Conservation (phyloP, 2,329 filamentous ascomycete genomes). For the Biscogniauxia marginata region DNA sequence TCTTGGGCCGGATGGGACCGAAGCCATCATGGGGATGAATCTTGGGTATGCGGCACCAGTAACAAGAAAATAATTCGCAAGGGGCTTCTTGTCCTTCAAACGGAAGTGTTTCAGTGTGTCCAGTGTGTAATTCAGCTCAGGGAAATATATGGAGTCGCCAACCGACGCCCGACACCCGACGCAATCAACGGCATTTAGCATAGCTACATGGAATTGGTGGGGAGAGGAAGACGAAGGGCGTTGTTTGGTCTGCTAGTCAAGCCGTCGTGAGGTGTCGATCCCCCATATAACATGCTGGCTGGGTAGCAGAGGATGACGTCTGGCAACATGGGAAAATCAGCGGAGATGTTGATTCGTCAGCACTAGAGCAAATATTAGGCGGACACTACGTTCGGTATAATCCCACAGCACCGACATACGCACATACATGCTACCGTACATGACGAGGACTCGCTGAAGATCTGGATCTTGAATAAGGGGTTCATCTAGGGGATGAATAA, state of each 20-base stretch:
- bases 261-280: neutral
- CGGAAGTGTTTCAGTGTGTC: too few relatives aligned
- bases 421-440: neutral
- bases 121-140: too few relatives aligned
- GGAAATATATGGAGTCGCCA: too few relatives aligned
- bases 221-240: neutral
- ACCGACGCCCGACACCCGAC: too few relatives aligned
- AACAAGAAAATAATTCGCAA: too few relatives aligned
- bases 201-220: neutral
- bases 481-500: neutral
- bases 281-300: neutral
- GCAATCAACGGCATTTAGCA: too few relatives aligned
- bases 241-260: neutral
- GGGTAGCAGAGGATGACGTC: constrained; percentile 1
- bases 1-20: constrained; percentile 12
- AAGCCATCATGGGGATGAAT: neutral
- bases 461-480: neutral
- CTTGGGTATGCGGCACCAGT: neutral
- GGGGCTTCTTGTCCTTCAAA: neutral
- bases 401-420: neutral
- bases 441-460: neutral
- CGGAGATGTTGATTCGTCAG: neutral
- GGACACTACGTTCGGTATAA: neutral
- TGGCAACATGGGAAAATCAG: neutral
- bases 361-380: neutral